Percentiles rank a stretch among this genome's conserved stretches.
Evolutionary conservation across 306 rosid genomes (phyloP).

Genomic region (Cicer chorassanicum): DNA sequence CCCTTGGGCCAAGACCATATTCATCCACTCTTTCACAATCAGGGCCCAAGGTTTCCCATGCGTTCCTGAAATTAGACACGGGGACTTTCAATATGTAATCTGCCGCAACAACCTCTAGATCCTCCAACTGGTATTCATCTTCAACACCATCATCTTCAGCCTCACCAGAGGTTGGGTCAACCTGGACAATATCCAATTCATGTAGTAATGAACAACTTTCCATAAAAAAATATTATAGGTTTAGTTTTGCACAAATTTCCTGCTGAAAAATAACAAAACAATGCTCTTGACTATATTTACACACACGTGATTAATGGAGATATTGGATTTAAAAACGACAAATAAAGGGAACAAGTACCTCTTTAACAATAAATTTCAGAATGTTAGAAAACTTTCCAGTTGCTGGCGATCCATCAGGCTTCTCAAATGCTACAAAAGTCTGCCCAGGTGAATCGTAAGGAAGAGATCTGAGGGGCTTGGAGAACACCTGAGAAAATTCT

Average conservation of each 20-base stretch:
- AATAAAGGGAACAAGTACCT: slow-evolving; percentile 58
- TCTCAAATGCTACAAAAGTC: slow-evolving; percentile 88
- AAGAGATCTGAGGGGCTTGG: slow-evolving; percentile 89
- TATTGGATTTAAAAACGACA: slow-evolving; percentile 27
- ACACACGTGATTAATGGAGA: slow-evolving; percentile 5
- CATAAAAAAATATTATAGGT: slow-evolving; percentile 12
- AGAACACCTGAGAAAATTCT: slow-evolving; percentile 72
- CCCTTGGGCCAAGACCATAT: slow-evolving; percentile 95
- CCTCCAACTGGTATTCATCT: slow-evolving; percentile 98
- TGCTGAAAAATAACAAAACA: slow-evolving; percentile 10
- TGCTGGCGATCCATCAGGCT: slow-evolving; percentile 76
- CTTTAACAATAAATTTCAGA: slow-evolving; percentile 85
- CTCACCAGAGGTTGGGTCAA: slow-evolving; percentile 89
- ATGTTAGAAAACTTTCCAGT: slow-evolving; percentile 85
- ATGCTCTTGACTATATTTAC: slow-evolving; percentile 9
- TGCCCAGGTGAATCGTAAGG: slow-evolving; percentile 96
- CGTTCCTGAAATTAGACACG: slow-evolving; percentile 88
- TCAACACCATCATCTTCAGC: slow-evolving; percentile 96
- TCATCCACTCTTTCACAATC: slow-evolving; percentile 87
- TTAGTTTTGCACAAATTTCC: slow-evolving; percentile 26
- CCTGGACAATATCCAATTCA: slow-evolving; percentile 56
- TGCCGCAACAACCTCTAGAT: slow-evolving; percentile 92
- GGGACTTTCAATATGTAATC: slow-evolving; percentile 91
- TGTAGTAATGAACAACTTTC: slow-evolving; percentile 18
- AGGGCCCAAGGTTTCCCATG: slow-evolving; percentile 87